A percentile compares a stretch with the other conserved stretches of the same genome.
phyloP scores from a whole-genome alignment of 2,329 filamentous ascomycete species.

The Nothophoma quercina region DNA sequence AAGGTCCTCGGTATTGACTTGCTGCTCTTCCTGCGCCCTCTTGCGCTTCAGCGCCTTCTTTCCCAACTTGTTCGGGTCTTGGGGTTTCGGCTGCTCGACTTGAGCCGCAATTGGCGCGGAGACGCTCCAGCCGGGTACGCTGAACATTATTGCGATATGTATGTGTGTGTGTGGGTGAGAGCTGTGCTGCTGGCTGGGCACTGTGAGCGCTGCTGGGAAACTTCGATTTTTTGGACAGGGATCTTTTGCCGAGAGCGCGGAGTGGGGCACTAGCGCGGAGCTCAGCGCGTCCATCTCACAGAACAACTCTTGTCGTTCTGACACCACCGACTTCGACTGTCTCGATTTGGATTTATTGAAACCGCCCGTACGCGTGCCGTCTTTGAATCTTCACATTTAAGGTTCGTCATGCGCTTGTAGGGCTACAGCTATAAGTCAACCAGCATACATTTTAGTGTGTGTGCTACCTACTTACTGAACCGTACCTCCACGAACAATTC shows the following conservation, averaged over 20 bases:
- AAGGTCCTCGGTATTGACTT: conserved; percentile 73
- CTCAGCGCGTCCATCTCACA: no score
- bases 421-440: no score
- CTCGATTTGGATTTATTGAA: no score
- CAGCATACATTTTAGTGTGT: no score
- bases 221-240: conserved; percentile 14
- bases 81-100: conserved; percentile 53
- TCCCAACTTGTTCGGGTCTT: conserved; percentile 50
- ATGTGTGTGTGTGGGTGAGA: no score
- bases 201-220: conserved; percentile 1
- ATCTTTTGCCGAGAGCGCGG: conserved; percentile 9
- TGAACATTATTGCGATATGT: conserved; percentile 71
- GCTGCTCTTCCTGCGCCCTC: conserved; percentile 74
- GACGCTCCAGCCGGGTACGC: conserved; percentile 91
- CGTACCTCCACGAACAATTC: no score
- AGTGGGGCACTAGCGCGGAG: conserved; percentile 7
- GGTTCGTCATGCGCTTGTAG: no score
- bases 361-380: no score
- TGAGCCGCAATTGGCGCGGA: conserved; percentile 78
- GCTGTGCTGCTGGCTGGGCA: background rate
- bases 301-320: no score
- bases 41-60: conserved; percentile 65
- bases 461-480: no score
- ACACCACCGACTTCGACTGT: no score
- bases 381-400: no score